phyloP scores from a whole-genome alignment of 768 basidiomycete species.

The Vararia minispora region DNA sequence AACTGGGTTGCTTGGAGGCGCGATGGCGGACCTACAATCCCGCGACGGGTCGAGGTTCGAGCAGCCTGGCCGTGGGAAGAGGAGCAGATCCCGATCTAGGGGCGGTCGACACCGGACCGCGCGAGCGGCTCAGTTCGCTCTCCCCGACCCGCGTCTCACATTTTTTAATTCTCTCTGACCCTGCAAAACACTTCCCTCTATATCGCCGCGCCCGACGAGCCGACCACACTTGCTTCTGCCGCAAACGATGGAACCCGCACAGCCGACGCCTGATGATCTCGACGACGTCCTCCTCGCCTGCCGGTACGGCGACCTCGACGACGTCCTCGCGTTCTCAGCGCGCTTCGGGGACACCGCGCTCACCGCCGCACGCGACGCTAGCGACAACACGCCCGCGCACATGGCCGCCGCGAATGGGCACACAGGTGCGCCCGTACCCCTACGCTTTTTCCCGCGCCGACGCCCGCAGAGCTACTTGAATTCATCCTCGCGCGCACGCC shows the following conservation, averaged over 20 bases:
- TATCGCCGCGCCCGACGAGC: no score
- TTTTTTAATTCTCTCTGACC: no score
- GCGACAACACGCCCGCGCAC: conserved; percentile 73
- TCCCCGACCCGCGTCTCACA: no score
- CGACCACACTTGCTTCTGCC: no score
- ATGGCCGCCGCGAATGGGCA: conserved; percentile 90
- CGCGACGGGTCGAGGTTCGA: no score
- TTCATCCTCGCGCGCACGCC: conserved; percentile 55
- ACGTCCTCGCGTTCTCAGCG: conserved; percentile 55
- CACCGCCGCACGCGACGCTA: conserved; percentile 49
- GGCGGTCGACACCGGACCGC: no score
- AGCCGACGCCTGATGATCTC: conserved; percentile 31
- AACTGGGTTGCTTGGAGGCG: no score
- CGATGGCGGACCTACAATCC: no score
- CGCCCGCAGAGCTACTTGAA: conserved; percentile 55
- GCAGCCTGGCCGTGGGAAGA: no score
- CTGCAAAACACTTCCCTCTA: no score
- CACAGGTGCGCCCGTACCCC: conserved; percentile 40
- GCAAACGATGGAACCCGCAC: conserved; percentile 10
- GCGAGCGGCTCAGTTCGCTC: no score
- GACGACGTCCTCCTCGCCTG: conserved; percentile 75
- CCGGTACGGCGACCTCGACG: conserved; percentile 81
- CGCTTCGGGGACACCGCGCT: conserved; percentile 43
- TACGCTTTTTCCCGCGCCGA: conserved; percentile 13
- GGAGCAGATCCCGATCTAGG: no score